Evolutionary conservation across 2,329 filamentous ascomycete genomes (phyloP), one percentile per base, ranked within the genome.

Genomic region (Exophiala mesophila): DNA sequence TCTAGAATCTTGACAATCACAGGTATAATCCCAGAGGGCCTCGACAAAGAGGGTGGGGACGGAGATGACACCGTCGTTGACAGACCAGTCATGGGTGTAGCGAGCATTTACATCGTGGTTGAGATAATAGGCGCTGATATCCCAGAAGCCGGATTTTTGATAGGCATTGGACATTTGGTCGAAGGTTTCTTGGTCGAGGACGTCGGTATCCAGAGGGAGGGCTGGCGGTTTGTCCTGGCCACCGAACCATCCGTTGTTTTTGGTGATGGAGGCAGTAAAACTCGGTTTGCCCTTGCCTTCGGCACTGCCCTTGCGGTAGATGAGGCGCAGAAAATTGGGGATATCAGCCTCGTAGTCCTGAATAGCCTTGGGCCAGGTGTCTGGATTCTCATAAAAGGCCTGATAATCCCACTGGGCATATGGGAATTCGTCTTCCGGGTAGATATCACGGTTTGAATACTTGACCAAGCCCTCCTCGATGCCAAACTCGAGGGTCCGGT

Each of bases 71-170:
- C 49, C 49, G 5, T 48, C 49, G 28, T 59, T 63, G 30, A 74
- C 49, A 5, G 64, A 63, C 54, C 58, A 61, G 29, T 64, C 58
- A 15, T 63, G 62, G 5, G 60, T 63, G 52, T 68, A 74, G 28
- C 59, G 61, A 2, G 48, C 52, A 40, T 74, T 74, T 9, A 52
- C 56, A 4, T 61, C 56, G 46, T 70, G 65, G 47, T 74, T 67
- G 24, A 66, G 45, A 43, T 74, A 74, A 48, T 63, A 68, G 0
- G 65, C 60, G 18, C 59, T 61, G 1, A 63, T 56, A 1, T 60
- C 56, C 49, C 60, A 67, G 44, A 64, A 66, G 0, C 68, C 67
- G 4, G 65, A 65, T 47, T 58, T 59, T 49, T 66, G 51, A 55
- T 69, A 65, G 12, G 49, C 45, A 5, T 40, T 26, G 7, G 38